Percentiles rank a stretch among this genome's conserved stretches.
phyloP scores from a whole-genome alignment of 2,329 filamentous ascomycete species.

The Tothia fuscella region DNA sequence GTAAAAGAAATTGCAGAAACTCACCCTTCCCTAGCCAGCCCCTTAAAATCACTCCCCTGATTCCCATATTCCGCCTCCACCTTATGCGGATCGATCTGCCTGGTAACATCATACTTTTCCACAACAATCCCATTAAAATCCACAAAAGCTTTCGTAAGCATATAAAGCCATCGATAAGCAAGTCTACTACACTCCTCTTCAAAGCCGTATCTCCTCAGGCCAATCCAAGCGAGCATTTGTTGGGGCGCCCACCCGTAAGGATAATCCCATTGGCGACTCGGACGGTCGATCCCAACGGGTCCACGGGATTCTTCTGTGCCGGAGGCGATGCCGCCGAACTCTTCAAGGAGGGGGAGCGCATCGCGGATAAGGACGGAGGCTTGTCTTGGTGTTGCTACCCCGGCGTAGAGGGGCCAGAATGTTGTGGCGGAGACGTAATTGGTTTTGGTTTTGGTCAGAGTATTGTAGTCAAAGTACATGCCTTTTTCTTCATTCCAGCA shows the following conservation, averaged over 20 bases:
- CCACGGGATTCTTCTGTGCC: slow-evolving; percentile 86
- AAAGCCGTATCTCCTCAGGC: slow-evolving; percentile 82
- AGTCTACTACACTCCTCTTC: slow-evolving; percentile 78
- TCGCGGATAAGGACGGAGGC: slow-evolving; percentile 71
- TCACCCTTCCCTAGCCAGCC: slow-evolving; percentile 93
- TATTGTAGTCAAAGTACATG: slow-evolving; percentile 98
- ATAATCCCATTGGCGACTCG: slow-evolving; percentile 97
- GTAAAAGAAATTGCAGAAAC: neutral
- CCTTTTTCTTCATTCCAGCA: slow-evolving; percentile 86
- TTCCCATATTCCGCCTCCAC: slow-evolving; percentile 98
- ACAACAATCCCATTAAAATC: slow-evolving; percentile 98
- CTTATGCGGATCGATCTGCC: slow-evolving; percentile 77
- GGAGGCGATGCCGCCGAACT: slow-evolving; percentile 73
- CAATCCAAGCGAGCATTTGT: slow-evolving; percentile 96
- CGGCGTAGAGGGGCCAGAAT: slow-evolving; percentile 96
- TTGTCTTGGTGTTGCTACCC: slow-evolving; percentile 72
- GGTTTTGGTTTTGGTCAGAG: slow-evolving; percentile 64
- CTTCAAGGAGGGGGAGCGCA: slow-evolving; percentile 79
- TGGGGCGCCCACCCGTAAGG: slow-evolving; percentile 98
- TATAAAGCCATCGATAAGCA: slow-evolving; percentile 93
- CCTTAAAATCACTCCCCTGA: slow-evolving; percentile 89
- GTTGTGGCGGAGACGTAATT: slow-evolving; percentile 86
- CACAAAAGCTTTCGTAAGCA: slow-evolving; percentile 97
- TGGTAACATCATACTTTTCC: slow-evolving; percentile 96
- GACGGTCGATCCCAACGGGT: slow-evolving; percentile 62